phyloP scores from a whole-genome alignment of 2,329 filamentous ascomycete species.

The Dryadomyces sulphureus region DNA sequence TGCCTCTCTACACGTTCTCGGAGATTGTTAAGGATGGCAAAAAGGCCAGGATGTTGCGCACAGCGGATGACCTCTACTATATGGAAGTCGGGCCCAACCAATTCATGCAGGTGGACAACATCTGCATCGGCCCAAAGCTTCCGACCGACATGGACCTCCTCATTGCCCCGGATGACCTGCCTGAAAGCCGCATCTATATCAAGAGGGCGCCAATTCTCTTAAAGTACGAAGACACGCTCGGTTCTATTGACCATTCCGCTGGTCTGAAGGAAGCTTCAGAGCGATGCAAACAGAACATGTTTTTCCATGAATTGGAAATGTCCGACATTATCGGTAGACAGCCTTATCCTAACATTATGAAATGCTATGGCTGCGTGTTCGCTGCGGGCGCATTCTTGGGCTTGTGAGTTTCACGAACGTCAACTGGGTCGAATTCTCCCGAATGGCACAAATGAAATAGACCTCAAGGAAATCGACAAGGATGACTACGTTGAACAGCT shows the following conservation, averaged over 20 bases:
- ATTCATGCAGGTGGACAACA: neutral
- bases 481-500: neutral
- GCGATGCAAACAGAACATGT: too few relatives aligned
- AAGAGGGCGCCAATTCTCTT: too few relatives aligned
- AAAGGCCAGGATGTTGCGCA: too few relatives aligned
- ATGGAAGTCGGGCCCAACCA: neutral
- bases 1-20: too few relatives aligned
- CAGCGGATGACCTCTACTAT: too few relatives aligned
- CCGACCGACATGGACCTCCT: neutral
- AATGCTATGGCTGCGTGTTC: neutral
- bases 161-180: neutral
- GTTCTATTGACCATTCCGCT: too few relatives aligned
- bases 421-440: too few relatives aligned
- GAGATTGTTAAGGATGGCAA: too few relatives aligned
- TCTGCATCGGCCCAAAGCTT: too few relatives aligned
- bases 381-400: neutral
- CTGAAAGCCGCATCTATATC: too few relatives aligned
- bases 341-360: neutral
- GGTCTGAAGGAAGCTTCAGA: too few relatives aligned
- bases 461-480: neutral
- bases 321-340: neutral
- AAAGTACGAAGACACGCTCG: too few relatives aligned
- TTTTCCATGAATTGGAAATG: neutral
- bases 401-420: neutral
- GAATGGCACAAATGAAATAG: neutral